Evolutionary conservation across 2,329 filamentous ascomycete genomes (phyloP), one percentile per base, ranked within the genome.

Genomic region (Myriangium duriaei): DNA sequence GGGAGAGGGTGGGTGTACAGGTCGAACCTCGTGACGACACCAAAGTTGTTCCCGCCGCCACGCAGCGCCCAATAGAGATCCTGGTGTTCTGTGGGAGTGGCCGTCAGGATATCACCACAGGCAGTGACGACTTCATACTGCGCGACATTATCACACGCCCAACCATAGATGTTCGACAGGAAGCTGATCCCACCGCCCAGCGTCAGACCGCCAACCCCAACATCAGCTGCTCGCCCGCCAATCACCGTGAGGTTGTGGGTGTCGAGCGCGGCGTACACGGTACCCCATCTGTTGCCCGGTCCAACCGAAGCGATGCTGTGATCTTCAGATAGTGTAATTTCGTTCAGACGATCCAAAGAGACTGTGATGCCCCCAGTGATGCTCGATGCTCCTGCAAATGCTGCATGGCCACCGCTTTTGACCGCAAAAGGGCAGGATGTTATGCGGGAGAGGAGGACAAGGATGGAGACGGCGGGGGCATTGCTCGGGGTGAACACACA

Each of bases 11-110:
- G n/a, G 14, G 49, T 49, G 9, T 43, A 19, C 7, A 49, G 32
- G 31, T 49, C 47, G 33, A 54, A 47, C 1, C 49, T 38, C 2
- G 50, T 55, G 2, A 63, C 60, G 4, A 64, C 56, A 4, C 63
- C 64, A 40, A 67, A 67, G 37, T 62, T 64, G 41, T 62, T 58
- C 0, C 64, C 63, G 2, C 63, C 64, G 16, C 64, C 65, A 4
- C 57, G 52, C 14, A 67, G 40, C 13, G 58, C 63, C 65, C 65
- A 70, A 50, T 69, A 71, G 3, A 70, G 53, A 32, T 70, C 67
- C 0, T 50, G 16, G 26, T 74, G 62, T 45, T 70, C 57, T 0
- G 49, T 48, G 10, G 59, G 53, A 1, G 64, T 69, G 0, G 58
- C 55, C 2, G 47, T 54, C 9, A 60, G 51, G 19, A 63, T 49